Base-by-base conservation (phyloP, 2,329 filamentous ascomycete genomes). In the Pseudofabraea citricarpa region DNA sequence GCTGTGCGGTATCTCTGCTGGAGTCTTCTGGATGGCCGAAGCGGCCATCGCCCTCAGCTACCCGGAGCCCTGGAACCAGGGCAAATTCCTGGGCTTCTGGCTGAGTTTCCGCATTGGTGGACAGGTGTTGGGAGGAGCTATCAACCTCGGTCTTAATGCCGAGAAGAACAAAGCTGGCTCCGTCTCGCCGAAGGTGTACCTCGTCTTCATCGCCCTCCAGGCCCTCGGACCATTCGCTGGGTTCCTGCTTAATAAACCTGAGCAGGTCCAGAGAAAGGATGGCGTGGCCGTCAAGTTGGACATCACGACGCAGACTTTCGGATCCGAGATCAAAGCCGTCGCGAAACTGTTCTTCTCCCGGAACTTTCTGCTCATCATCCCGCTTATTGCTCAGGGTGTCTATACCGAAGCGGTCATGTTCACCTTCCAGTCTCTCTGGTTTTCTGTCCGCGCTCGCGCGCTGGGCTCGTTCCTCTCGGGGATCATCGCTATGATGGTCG, bases 11-110 rank as follows among this genome's bases (percentile, higher is more conserved):
- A 53, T 60, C 15, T 47, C 46, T 3, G 84, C 85, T 0, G 85
- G 85, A 0, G 69, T 88, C 0, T 88, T 88, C 62, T 89, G 85
- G 85, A 81, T 81, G 70, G 78, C 83, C 0, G 85, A 89, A 62
- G 81, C 81, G 1, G 83, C 85, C 0, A 85, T 89, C 44, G 83
- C 83, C 0, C 75, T 88, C 16, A 73, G 79, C 0, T 89, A 89
- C 50, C 83, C 84, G 0, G 84, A 88, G 53, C 81, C 83, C 0
- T 79, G 77, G 56, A 85, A 85, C 37, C 74, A 77, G 41, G 82
- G 81, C 0, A 73, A 73, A 13, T 77, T 80, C 15, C 65, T 88
- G 0, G 84, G 82, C 0, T 81, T 83, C 55, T 89, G 85, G 85
- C 69, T 87, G 4, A 71, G 67, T 0, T 76, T 67, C 50, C 66